Evolutionary conservation across 179 eudicot species (phyloP).

Genomic region (Nepenthes alata): DNA sequence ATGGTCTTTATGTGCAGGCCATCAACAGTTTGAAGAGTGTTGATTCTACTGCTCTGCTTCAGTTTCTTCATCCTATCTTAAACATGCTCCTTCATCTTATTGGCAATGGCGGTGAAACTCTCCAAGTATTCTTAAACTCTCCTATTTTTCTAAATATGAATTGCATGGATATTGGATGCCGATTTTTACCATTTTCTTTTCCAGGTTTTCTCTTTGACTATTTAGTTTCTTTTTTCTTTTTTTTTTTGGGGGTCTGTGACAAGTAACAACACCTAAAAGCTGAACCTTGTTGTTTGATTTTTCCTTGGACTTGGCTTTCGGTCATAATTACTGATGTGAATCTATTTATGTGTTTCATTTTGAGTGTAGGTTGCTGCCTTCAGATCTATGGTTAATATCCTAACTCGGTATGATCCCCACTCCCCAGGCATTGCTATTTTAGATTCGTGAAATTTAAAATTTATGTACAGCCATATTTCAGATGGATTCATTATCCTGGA

Average conservation of each 20-base stretch:
- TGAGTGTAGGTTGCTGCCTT: conserved; percentile 89
- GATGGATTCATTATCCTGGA: neutral
- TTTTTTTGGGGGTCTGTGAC: neutral
- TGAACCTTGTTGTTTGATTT: neutral
- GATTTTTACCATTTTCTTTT: neutral
- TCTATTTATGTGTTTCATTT: neutral
- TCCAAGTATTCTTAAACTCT: conserved; percentile 48
- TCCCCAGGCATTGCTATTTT: neutral
- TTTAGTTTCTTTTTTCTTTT: neutral
- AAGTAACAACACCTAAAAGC: neutral
- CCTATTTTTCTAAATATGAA: too few species aligned
- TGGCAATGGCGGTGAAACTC: conserved; percentile 99
- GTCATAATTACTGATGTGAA: neutral
- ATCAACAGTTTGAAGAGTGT: conserved; percentile 99
- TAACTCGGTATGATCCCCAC: conserved; percentile 59
- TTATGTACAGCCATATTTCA: neutral
- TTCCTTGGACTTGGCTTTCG: neutral
- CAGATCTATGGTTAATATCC: conserved; percentile 97
- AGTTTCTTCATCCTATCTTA: conserved; percentile 94
- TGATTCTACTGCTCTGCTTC: conserved; percentile 94
- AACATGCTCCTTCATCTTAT: conserved; percentile 99
- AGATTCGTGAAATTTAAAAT: neutral
- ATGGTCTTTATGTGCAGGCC: conserved; percentile 44
- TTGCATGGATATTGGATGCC: too few species aligned
- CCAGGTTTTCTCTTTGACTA: neutral